Base-by-base conservation (phyloP, 441 rosid species). In the Erodium texanum region DNA sequence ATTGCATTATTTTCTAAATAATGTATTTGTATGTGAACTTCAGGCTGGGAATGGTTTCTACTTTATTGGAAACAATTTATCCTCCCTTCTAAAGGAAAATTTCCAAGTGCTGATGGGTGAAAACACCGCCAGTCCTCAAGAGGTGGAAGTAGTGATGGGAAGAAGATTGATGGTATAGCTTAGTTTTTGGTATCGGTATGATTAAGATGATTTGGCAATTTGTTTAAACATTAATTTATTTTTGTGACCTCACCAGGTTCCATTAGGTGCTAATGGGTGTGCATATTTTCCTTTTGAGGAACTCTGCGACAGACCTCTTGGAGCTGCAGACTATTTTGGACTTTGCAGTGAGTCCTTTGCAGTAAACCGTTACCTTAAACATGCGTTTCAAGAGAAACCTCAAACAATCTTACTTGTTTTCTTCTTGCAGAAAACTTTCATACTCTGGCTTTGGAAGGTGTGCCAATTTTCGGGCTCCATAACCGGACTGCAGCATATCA, bases 251-350 rank as follows among this genome's bases (percentile, higher is more conserved):
- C n/a, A 64, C 61, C 80, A 94, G 98, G 84, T 94, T 70, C 82
- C 96, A 16, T 75, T 87, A 72, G 96, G 89, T 75, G 96, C 96
- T 70, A 83, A 86, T 72, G 99, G 96, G 71, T 92, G 94, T 76
- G 97, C 99, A 62, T 92, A 83, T 83, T 89, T 94, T 82, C 70
- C 84, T 64, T 94, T 94, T 64, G 91, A 92, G 76, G 99, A 89
- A 32, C 85, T 92, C 72, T 94, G 99, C 34, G 97, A 94, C 73
- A 84, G 68, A 68, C 99, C 99, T 72, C 97, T 94, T 43, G 98
- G 99, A 73, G 94, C 99, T 74, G 98, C 99, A 0, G 99, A 94
- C 75, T 94, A 94, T 79, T 88, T 94, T 66, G 99, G 99, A 74
- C 79, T 94, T 72, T 94, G 77, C 83, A 94, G 98, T 94, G 83